Evolutionary conservation across 352 stramenopile genomes (phyloP), one percentile per base, ranked within the genome.

Genomic region (Globisporangium takayamanum): DNA sequence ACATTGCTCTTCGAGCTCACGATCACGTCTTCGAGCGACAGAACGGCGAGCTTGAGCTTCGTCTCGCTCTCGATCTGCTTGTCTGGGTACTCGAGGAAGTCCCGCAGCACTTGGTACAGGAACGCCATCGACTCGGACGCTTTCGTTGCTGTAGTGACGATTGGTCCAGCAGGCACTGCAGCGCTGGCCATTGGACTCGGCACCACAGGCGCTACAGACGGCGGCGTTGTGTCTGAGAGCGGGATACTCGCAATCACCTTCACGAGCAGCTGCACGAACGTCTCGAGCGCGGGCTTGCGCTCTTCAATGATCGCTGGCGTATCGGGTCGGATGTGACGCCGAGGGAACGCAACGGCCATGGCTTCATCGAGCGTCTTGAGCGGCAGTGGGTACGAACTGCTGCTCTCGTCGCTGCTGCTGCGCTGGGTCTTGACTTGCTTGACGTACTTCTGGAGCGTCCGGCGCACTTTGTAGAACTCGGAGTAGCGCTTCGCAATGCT

Each of bases 401-500:
- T 26, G 44, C 20, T 20, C 36, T 64, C 44, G n/a, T 26, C 44
- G 11, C 20, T 26, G n/a, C 10, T 7, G 7, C 2, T 47, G n/a
- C 30, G 14, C 33, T 65, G 59, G 15, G 69, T 54, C 62, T 87
- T 84, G 74, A 72, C 82, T 30, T 83, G 74, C 67, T 89, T 88
- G 57, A 89, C 37, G 49, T 86, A 86, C 61, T 79, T 81, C 44
- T 64, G 66, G 11, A 94, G 78, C 50, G 74, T 74, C 33, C 73
- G 73, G 12, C 84, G 84, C 20, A 89, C 59, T 22, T 72, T 68
- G 68, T 86, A 90, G 63, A 94, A 94, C 62, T 94, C 84, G 3
- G 84, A 94, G 71, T 92, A 94, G 42, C 84, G 84, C 67, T 92
- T 94, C 47, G 78, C 72, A 56, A 94, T 92, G 62, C 70, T 91